Evolutionary conservation across 139 green algal genomes (phyloP).

Genomic region (Chlorella vulgaris): DNA sequence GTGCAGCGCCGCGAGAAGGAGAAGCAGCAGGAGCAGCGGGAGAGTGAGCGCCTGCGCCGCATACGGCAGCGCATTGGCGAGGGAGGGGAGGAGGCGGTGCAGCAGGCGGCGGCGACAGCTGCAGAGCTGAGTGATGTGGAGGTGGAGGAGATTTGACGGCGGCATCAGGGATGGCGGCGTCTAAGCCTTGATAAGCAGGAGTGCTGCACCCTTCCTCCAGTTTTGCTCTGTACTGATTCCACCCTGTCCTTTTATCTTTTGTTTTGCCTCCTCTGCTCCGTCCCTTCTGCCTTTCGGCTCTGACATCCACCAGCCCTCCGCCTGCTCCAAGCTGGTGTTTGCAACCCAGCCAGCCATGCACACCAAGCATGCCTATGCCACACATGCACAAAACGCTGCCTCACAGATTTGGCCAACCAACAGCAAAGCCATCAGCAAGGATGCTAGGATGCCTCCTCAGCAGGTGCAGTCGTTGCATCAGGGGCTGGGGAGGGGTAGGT

Average conservation of each 20-base stretch:
- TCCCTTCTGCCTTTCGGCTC: too few relatives aligned
- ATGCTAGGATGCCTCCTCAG: not conserved
- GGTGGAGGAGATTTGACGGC: slow-evolving; percentile 8
- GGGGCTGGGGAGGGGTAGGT: not conserved
- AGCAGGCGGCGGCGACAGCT: not conserved
- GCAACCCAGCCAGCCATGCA: too few relatives aligned
- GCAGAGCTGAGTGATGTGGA: not conserved
- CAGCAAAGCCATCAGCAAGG: not conserved
- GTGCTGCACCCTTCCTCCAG: not conserved
- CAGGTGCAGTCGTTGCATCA: not conserved
- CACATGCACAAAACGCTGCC: too few relatives aligned
- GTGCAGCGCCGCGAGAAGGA: slow-evolving; percentile 22
- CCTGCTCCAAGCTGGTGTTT: too few relatives aligned
- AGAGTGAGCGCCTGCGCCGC: slow-evolving; percentile 20
- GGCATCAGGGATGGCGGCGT: not conserved
- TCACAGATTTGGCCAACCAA: not conserved
- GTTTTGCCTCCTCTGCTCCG: too few relatives aligned
- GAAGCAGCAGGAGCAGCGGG: slow-evolving; percentile 29
- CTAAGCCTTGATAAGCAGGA: not conserved
- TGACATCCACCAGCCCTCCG: too few relatives aligned
- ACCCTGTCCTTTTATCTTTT: too few relatives aligned
- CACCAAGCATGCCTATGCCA: too few relatives aligned
- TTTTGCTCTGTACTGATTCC: not conserved
- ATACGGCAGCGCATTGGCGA: slow-evolving; percentile 29
- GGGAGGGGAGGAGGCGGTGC: not conserved